phyloP scores from a whole-genome alignment of 1,284 basidiomycete species.

The Athelia sp. region DNA sequence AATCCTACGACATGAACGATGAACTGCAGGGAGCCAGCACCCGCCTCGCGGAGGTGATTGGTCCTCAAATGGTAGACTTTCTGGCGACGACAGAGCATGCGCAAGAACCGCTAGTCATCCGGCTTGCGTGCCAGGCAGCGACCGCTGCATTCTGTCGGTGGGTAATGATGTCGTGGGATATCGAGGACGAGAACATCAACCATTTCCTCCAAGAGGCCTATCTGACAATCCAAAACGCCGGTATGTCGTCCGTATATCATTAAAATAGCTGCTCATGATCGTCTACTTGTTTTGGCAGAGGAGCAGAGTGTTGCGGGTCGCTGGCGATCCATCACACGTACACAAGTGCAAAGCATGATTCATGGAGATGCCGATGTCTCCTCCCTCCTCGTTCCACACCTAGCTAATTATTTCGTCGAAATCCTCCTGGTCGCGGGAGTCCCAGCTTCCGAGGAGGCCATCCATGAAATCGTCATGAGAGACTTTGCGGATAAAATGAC shows the following conservation, averaged over 20 bases:
- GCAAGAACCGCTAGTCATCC: constrained; percentile 26
- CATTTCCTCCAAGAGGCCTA: constrained; percentile 22
- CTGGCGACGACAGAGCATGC: constrained; percentile 21
- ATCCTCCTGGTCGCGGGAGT: constrained; percentile 25
- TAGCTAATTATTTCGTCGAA: constrained; percentile 18
- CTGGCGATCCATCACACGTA: constrained; percentile 25
- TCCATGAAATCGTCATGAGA: constrained; percentile 13
- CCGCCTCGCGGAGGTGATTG: constrained; percentile 8
- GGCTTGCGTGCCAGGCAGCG: constrained; percentile 28
- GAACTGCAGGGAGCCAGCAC: neutral
- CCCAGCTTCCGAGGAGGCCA: constrained; percentile 10
- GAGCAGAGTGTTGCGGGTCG: constrained; percentile 25
- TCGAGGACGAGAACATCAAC: constrained; percentile 19
- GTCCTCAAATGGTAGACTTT: constrained; percentile 19
- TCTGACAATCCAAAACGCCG: constrained; percentile 16
- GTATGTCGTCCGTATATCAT: constrained; percentile 13
- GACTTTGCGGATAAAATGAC: constrained; percentile 25
- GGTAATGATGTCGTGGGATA: constrained; percentile 22
- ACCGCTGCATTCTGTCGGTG: constrained; percentile 21
- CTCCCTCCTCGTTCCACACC: constrained; percentile 5
- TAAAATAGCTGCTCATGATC: neutral
- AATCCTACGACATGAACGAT: constrained; percentile 5
- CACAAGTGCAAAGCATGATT: constrained; percentile 13
- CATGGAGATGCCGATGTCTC: neutral
- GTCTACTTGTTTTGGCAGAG: neutral